Conservation (phyloP, 1,284 basidiomycete genomes). For the Fistulinella cinereoalba region DNA sequence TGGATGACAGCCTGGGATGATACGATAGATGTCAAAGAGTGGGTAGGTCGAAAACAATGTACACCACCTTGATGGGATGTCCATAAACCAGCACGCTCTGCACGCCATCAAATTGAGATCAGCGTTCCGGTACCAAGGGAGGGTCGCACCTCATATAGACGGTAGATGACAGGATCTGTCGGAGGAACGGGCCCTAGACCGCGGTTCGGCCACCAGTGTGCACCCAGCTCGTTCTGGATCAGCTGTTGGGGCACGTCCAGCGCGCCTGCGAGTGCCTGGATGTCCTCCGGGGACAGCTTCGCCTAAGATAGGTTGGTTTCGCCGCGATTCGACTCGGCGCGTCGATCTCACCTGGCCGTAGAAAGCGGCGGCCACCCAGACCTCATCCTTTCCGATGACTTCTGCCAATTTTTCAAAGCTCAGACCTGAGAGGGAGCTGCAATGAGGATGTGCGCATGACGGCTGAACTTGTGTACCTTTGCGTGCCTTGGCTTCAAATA, state of each 20-base stretch:
- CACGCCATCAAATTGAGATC: not conserved
- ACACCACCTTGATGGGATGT: constrained; percentile 76
- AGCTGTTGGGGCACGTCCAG: constrained; percentile 46
- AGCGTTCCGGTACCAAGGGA: not conserved
- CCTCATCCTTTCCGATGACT: constrained; percentile 72
- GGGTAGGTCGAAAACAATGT: constrained; percentile 9
- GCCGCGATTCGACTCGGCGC: not conserved
- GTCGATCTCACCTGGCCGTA: constrained; percentile 67
- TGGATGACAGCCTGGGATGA: constrained; percentile 70
- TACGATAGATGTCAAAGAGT: not conserved
- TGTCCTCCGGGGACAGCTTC: constrained; percentile 61
- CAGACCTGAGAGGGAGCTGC: constrained; percentile 43
- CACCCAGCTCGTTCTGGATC: constrained; percentile 52
- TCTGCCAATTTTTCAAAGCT: constrained; percentile 74
- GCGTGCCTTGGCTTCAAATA: constrained; percentile 68
- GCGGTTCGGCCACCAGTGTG: constrained; percentile 72
- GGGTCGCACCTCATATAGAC: constrained; percentile 71
- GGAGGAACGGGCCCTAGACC: constrained; percentile 63
- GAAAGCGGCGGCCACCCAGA: constrained; percentile 87
- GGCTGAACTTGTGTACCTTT: constrained; percentile 44
- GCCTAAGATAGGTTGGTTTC: constrained; percentile 44
- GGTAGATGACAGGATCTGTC: constrained; percentile 80
- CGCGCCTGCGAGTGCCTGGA: constrained; percentile 49
- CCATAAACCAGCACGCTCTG: constrained; percentile 80
- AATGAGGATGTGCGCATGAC: not conserved